phyloP scores from a whole-genome alignment of 495 filamentous ascomycete genomes.

The Daldinia grandis region DNA sequence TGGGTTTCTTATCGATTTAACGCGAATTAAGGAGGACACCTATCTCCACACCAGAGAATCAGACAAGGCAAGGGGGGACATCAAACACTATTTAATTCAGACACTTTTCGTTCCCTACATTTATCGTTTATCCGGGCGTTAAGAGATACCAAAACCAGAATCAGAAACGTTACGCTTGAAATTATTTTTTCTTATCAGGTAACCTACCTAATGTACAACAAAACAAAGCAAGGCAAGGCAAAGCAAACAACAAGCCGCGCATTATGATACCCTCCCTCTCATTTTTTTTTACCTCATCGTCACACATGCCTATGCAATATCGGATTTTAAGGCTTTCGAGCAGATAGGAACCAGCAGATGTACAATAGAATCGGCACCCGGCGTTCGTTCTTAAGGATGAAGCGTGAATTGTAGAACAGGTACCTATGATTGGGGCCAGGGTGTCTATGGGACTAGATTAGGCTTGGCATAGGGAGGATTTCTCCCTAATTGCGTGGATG shows the following conservation, averaged over 20 bases:
- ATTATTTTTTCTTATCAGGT: neutral
- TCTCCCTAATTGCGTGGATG: too few species aligned
- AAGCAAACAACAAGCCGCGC: slow-evolving; percentile 2
- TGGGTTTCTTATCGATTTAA: slow-evolving; percentile 9
- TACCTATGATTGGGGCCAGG: neutral
- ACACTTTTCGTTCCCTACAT: slow-evolving; percentile 3
- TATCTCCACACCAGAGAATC: slow-evolving; percentile 3
- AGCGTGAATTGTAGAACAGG: neutral
- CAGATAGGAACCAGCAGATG: neutral
- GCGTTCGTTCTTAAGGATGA: neutral
- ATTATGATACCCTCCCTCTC: slow-evolving; percentile 13
- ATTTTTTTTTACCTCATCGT: neutral
- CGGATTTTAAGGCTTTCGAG: slow-evolving; percentile 6
- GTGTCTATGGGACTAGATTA: neutral
- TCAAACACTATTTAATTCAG: slow-evolving; percentile 25
- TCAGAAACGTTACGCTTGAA: neutral
- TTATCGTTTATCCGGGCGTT: slow-evolving; percentile 14
- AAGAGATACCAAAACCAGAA: slow-evolving; percentile 26
- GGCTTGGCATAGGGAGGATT: neutral
- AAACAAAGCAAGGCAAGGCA: slow-evolving; percentile 2
- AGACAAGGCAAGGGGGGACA: slow-evolving; percentile 5
- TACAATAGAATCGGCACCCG: neutral
- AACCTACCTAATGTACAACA: slow-evolving; percentile 21
- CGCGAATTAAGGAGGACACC: neutral
- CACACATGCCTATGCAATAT: neutral